A percentile compares a stretch with the other conserved stretches of the same genome.
These are phyloP conservation scores for Fusarium papillatum DNA, from an alignment of 2,329 filamentous ascomycete genomes.

Conservation along the genomic window DNA sequence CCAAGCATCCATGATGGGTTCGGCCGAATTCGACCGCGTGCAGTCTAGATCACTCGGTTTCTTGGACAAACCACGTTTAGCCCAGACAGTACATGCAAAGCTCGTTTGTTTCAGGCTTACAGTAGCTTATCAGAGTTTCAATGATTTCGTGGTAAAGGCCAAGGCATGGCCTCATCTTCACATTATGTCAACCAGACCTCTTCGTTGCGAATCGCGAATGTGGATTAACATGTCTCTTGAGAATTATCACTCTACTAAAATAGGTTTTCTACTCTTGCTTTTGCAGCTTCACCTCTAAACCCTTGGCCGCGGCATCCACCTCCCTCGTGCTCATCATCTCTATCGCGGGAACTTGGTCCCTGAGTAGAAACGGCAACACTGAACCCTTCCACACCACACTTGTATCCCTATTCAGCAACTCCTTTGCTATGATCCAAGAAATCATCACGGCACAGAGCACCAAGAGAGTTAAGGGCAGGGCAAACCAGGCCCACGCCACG, in stretches of 20 bases:
- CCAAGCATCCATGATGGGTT: neutral
- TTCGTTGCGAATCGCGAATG: neutral
- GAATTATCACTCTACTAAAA: neutral
- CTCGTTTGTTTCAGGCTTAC: neutral
- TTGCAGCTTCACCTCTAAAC: constrained; percentile 1
- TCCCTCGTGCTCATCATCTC: neutral
- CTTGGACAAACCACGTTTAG: neutral
- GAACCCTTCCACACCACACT: constrained; percentile 8
- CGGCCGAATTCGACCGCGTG: neutral
- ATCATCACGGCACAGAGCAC: constrained; percentile 3
- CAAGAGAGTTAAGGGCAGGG: constrained; percentile 2
- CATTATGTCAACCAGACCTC: neutral
- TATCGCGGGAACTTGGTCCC: neutral
- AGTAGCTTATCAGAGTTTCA: neutral
- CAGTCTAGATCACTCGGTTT: neutral
- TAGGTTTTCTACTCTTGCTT: neutral
- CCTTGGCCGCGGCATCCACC: neutral
- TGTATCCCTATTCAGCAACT: neutral
- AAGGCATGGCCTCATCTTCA: neutral
- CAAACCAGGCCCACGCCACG: constrained; percentile 11
- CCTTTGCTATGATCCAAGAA: neutral
- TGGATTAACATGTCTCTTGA: neutral
- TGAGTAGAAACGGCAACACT: constrained; percentile 10
- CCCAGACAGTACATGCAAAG: neutral
- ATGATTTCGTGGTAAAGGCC: neutral